Evolutionary conservation across 2,329 filamentous ascomycete genomes (phyloP).

Genomic region (Colletotrichum godetiae): DNA sequence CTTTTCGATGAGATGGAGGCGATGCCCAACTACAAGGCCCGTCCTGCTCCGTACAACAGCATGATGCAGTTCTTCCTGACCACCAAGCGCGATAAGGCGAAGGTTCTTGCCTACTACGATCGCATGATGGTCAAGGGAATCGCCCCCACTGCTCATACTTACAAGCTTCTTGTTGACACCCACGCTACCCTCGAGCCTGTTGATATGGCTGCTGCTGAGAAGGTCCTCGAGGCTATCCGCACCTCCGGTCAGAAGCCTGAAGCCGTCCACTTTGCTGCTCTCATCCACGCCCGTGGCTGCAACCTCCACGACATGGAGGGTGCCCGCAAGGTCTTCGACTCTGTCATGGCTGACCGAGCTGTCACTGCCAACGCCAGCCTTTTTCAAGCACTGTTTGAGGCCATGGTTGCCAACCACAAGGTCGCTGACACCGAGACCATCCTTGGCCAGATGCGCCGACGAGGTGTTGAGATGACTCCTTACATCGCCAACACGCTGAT

Average conservation of each 20-base stretch:
- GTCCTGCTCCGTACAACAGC: conserved; percentile 97
- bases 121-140: conserved; percentile 92
- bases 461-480: conserved; percentile 85
- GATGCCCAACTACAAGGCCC: conserved; percentile 98
- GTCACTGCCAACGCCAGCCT: conserved; percentile 84
- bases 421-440: conserved; percentile 81
- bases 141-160: conserved; percentile 92
- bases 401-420: conserved; percentile 93
- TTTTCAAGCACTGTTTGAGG: conserved; percentile 96
- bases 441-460: conserved; percentile 79
- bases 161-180: conserved; percentile 96
- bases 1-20: conserved; percentile 99
- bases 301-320: conserved; percentile 91
- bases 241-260: conserved; percentile 81
- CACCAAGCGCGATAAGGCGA: conserved; percentile 94
- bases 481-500: conserved; percentile 99
- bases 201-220: conserved; percentile 87
- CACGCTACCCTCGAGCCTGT: conserved; percentile 94
- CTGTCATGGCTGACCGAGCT: conserved; percentile 74
- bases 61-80: conserved; percentile 99
- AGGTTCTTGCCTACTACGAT: conserved; percentile 94
- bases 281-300: conserved; percentile 96
- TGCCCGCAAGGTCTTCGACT: conserved; percentile 84
- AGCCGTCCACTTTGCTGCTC: conserved; percentile 92
- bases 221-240: conserved; percentile 82